phyloP scores from a whole-genome alignment of 208 protist genomes.

The Leishmania mexicana region DNA sequence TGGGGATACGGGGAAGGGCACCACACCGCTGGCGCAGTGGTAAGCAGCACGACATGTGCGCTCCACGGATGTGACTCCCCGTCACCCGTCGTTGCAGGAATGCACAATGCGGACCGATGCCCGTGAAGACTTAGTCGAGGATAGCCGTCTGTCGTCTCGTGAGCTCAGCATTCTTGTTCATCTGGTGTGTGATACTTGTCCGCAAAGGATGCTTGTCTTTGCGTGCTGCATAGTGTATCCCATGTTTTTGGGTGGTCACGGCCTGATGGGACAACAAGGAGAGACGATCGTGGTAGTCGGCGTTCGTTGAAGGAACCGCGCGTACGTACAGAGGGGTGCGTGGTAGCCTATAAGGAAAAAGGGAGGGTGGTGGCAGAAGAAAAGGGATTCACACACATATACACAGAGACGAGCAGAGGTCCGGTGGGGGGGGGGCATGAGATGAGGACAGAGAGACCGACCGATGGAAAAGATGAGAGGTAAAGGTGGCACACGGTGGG shows the following conservation, averaged over 20 bases:
- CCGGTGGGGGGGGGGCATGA: too few species aligned
- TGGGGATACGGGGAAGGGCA: background rate
- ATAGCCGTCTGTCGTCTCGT: background rate
- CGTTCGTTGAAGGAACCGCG: background rate
- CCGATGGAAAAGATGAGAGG: too few species aligned
- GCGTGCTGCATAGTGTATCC: background rate
- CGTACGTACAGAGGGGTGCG: too few species aligned
- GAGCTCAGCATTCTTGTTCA: background rate
- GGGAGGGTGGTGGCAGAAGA: too few species aligned
- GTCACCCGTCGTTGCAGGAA: background rate
- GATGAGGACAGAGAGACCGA: too few species aligned
- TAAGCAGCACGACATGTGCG: background rate
- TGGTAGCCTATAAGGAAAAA: too few species aligned
- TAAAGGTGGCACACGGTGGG: too few species aligned
- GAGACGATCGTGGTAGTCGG: background rate
- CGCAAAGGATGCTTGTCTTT: background rate
- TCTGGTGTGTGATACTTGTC: background rate
- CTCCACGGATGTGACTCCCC: background rate
- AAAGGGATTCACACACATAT: too few species aligned
- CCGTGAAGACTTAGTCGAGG: background rate
- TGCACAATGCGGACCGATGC: background rate
- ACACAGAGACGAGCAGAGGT: too few species aligned
- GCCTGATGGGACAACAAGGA: background rate
- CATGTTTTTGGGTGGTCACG: too few species aligned
- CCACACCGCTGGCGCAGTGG: background rate